These are phyloP conservation scores for Mixia osmundae DNA, from an alignment of 1,284 basidiomycete genomes.

Conservation along the genomic window DNA sequence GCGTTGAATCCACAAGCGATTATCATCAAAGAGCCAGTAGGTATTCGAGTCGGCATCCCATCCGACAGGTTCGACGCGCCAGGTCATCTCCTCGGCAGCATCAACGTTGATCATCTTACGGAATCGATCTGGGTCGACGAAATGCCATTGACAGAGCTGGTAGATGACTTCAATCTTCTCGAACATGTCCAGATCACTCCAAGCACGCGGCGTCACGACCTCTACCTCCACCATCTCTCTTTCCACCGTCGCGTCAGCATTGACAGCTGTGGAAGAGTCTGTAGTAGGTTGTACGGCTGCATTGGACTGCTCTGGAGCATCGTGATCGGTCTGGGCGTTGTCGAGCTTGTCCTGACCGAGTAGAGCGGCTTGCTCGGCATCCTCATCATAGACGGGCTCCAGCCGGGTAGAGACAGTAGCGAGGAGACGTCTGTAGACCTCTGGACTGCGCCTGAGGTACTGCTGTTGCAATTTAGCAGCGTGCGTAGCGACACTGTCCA, in stretches of 20 bases:
- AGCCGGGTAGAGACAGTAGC: too few species aligned
- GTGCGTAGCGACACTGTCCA: too few species aligned
- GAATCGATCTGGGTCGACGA: conserved; percentile 4
- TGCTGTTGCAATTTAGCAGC: too few species aligned
- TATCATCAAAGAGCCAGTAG: conserved; percentile 72
- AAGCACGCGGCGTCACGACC: neutral
- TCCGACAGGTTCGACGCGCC: conserved; percentile 64
- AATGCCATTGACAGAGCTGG: conserved; percentile 2
- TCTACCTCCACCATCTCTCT: neutral
- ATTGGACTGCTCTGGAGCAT: too few species aligned
- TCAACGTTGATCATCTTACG: neutral
- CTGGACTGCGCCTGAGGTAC: too few species aligned
- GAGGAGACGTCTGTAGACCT: too few species aligned
- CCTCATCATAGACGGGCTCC: too few species aligned
- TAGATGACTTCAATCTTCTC: neutral
- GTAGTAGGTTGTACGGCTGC: neutral
- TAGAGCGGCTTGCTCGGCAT: neutral
- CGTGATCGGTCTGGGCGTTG: too few species aligned
- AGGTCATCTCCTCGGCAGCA: conserved; percentile 5
- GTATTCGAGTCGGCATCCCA: conserved; percentile 57
- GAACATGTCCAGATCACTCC: neutral
- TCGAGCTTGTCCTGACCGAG: conserved; percentile 5
- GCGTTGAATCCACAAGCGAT: conserved; percentile 62
- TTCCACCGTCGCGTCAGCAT: neutral
- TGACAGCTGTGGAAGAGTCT: neutral